Evolutionary conservation across 2,329 filamentous ascomycete species (phyloP), one percentile per base, ranked within the genome.

Genomic region (Phaeosphaeria sp.): DNA sequence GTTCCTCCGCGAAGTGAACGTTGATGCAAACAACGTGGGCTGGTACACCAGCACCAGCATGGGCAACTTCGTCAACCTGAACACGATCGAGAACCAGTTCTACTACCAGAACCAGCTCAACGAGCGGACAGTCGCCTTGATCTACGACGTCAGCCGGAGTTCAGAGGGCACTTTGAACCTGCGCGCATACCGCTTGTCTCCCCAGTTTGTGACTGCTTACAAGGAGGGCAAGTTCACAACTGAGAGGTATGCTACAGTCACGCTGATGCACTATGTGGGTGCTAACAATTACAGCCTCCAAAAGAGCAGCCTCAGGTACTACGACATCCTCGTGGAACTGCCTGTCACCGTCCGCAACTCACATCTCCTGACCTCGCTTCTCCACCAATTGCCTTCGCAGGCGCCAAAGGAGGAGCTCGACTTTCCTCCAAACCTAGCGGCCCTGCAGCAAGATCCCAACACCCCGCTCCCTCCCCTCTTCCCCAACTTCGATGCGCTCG

Each of bases 1-100:
- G 75, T 93, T 95, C 79, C 83, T 98, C 63, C 90, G 94, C 78
- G 95, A 98, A 81, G 95, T 99, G 74, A 99, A 98, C 79, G 91
- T 98, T 59, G 95, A 99, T 78, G 95, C 95, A 66, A 97, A 98
- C 84, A 96, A 92, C 73, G 92, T 96, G 59, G 95, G 95, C 72
- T 99, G 93, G 93, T 99, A 99, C 83, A 97, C 93, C 58, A 97
- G 93, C 82, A 92, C 93, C 64, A 97, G 93, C 79, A 96, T 99
- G 91, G 95, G 95, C 79, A 98, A 97, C 85, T 98, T 98, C 72
- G 86, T 98, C 84, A 97, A 93, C 84, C 80, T 90, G 76, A 91
- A 90, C 83, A 93, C 97, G 76, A 91, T 99, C 79, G 95, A 99
- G 86, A 99, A 98, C 84, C 93, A 97, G 80, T 93, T 89, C 81